Conservation (phyloP, 31 red algal genomes). For the Bonnemaisonia californica region DNA sequence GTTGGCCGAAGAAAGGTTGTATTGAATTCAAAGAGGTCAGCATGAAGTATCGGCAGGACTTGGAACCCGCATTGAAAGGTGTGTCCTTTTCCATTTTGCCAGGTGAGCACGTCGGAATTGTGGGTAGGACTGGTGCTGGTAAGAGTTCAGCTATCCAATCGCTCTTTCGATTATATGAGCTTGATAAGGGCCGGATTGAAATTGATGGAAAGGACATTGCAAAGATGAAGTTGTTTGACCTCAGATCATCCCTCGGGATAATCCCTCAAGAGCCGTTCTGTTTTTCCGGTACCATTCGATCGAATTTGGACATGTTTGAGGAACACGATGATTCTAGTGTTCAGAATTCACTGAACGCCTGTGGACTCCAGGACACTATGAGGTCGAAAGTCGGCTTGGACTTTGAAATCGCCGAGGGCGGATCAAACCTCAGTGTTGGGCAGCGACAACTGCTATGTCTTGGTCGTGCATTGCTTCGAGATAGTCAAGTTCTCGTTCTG, state of each 20-base stretch:
- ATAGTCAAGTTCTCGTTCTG: constrained; percentile 85
- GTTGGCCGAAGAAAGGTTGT: constrained; percentile 80
- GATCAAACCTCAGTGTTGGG: constrained; percentile 87
- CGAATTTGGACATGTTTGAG: constrained; percentile 94
- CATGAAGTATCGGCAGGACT: constrained; percentile 93
- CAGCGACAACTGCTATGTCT: constrained; percentile 98
- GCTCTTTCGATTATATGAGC: constrained; percentile 91
- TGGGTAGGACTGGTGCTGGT: constrained; percentile 97
- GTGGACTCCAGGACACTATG: constrained; percentile 78
- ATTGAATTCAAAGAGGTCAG: constrained; percentile 81
- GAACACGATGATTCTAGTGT: constrained; percentile 71
- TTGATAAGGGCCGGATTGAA: constrained; percentile 61
- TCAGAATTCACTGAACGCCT: constrained; percentile 67
- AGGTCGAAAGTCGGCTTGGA: constrained; percentile 62
- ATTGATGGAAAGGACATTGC: constrained; percentile 88
- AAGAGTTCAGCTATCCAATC: constrained; percentile 86
- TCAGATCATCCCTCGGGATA: constrained; percentile 83
- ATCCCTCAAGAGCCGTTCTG: constrained; percentile 94
- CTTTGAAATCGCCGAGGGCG: constrained; percentile 78
- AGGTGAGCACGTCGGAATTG: constrained; percentile 92
- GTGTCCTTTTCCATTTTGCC: constrained; percentile 74
- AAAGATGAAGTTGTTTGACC: constrained; percentile 58
- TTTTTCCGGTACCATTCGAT: constrained; percentile 91
- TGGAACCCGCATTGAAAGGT: constrained; percentile 66
- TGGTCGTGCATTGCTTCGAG: constrained; percentile 86